Base-by-base conservation (phyloP, 1,139 yeast genomes). In the Suhomyces yuchorum region DNA sequence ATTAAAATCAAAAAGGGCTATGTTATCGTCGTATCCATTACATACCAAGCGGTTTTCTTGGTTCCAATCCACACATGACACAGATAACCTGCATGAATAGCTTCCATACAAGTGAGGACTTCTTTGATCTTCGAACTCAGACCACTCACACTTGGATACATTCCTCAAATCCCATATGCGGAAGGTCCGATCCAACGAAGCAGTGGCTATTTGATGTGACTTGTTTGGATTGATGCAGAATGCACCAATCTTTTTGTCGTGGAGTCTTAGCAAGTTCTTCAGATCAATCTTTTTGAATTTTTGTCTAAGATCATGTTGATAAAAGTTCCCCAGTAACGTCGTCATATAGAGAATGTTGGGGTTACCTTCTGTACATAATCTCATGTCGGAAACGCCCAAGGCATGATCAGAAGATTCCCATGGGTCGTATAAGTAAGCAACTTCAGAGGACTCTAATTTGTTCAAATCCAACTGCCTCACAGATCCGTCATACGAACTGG, bases 241-340 rank as follows among this genome's bases (percentile, higher is more conserved):
- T 1, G 95, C 90, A 0, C 98, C 98, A 49, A 92, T 90, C 62
- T 93, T 93, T 62, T 92, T 91, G 59, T 89, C 96, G 51, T 91
- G 91, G 26, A 90, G 66, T 54, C 96, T 75, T 33, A 82, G 68
- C 11, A 81, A 65, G 11, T 68, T 62, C 17, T 62, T 60, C 12
- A 56, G 57, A 6, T 60, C 57, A 37, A 71, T 61, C 2, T 68
- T 58, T 26, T 66, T 66, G 50, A 69, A 70, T 7, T 57, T 55
- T n/a, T 75, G 69, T 53, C 98, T 73, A 8, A 82, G 50, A 63
- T 92, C 98, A 51, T 85, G 76, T 23, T 74, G 77, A 33, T 87
- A 82, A 62, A 92, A 86, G 50, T 84, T 84, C 1, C 99, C 99
- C 8, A 79, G 74, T 43, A 91, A 69, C 0, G 97, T 91, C 0